Evolutionary conservation across 1,284 basidiomycete species (phyloP).

Genomic region (Stereum hirsutum): DNA sequence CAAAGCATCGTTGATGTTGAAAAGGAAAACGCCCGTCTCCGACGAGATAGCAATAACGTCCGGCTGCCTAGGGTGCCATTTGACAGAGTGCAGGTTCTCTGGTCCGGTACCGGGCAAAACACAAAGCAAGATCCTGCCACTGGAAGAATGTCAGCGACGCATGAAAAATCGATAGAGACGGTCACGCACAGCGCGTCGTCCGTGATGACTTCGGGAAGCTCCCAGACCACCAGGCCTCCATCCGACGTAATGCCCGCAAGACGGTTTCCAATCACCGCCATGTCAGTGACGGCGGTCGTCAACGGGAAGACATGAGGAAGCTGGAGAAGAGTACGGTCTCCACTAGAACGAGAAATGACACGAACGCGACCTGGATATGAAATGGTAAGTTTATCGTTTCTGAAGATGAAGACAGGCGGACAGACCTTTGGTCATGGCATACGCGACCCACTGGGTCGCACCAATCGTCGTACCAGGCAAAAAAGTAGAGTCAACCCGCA

Average conservation of each 20-base stretch:
- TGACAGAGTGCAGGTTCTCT: slow-evolving; percentile 66
- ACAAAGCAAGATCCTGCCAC: slow-evolving; percentile 62
- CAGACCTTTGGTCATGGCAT: slow-evolving; percentile 85
- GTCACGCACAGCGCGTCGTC: slow-evolving; percentile 72
- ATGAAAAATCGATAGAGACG: not conserved
- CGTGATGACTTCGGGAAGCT: slow-evolving; percentile 68
- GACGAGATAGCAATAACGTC: slow-evolving; percentile 74
- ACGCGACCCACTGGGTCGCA: slow-evolving; percentile 81
- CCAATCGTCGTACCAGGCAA: slow-evolving; percentile 77
- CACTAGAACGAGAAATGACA: slow-evolving; percentile 77
- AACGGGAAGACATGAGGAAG: slow-evolving; percentile 56
- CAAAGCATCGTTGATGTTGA: slow-evolving; percentile 56
- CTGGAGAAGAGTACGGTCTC: slow-evolving; percentile 73
- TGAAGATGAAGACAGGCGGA: slow-evolving; percentile 14
- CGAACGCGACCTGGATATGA: slow-evolving; percentile 55
- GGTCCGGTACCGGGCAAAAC: slow-evolving; percentile 48
- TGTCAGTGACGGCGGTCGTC: slow-evolving; percentile 62
- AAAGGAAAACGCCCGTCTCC: slow-evolving; percentile 58
- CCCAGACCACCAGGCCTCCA: slow-evolving; percentile 81
- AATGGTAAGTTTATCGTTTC: slow-evolving; percentile 1
- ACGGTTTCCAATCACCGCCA: slow-evolving; percentile 74
- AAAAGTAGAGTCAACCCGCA: slow-evolving; percentile 74
- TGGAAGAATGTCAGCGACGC: slow-evolving; percentile 17
- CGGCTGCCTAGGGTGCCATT: slow-evolving; percentile 73
- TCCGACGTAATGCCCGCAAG: slow-evolving; percentile 78